A percentile compares a stretch with the other conserved stretches of the same genome.
Evolutionary conservation across 176 grass and related monocot species (phyloP).

Genomic region (Olyra latifolia): DNA sequence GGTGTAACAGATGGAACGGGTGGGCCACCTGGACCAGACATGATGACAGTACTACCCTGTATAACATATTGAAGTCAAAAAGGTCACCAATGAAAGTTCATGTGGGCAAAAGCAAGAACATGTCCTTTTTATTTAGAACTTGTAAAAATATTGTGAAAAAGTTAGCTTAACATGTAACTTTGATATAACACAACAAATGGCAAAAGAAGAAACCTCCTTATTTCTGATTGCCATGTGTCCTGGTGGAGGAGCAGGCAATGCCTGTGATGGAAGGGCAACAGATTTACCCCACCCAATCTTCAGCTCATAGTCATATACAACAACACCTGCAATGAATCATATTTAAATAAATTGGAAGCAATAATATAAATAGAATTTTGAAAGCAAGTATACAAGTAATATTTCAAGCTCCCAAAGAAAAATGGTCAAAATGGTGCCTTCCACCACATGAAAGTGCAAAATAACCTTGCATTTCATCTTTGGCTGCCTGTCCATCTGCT

Average conservation of each 20-base stretch:
- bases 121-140: background rate
- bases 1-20: conserved; percentile 70
- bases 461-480: conserved; percentile 99
- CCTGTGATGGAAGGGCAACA: conserved; percentile 93
- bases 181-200: background rate
- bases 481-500: conserved; percentile 90
- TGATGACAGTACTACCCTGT: conserved; percentile 78
- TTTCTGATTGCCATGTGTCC: conserved; percentile 99
- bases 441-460: conserved; percentile 19
- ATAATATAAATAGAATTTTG: conserved; percentile 5
- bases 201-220: conserved; percentile 69
- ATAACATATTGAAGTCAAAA: conserved; percentile 38
- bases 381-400: background rate
- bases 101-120: conserved; percentile 9
- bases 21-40: conserved; percentile 81
- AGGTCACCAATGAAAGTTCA: conserved; percentile 3
- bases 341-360: conserved; percentile 19
- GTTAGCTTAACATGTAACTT: background rate
- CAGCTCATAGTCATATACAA: conserved; percentile 97
- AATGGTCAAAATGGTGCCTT: conserved; percentile 22
- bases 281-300: conserved; percentile 99
- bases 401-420: conserved; percentile 18
- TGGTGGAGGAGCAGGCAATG: conserved; percentile 92
- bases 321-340: conserved; percentile 62
- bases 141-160: conserved; percentile 5